Evolutionary conservation across 352 stramenopile genomes (phyloP), one percentile per base, ranked within the genome.

Genomic region (Phytophthora agathidicida): DNA sequence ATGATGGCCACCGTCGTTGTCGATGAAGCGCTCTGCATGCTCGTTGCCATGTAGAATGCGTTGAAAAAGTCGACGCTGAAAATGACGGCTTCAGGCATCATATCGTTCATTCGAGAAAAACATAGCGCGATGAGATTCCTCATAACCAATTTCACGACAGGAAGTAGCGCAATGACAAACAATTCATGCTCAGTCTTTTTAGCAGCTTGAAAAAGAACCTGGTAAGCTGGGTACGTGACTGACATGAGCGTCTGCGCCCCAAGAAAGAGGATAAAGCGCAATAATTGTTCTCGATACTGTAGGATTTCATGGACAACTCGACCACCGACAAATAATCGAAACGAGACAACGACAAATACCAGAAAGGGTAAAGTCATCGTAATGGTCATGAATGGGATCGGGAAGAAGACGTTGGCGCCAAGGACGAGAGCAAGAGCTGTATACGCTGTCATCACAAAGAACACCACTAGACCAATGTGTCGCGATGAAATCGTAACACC

Each of bases 41-140:
- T 53, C 1, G 53, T 55, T 4, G 60, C 55, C n/a, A 73, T 20
- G 44, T 62, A 70, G 5, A 70, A 20, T 0, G 53, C 48, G 24
- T 70, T 70, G 17, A 60, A 60, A 19, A 55, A 61, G 23, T 61
- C 56, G 6, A 67, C 49, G 4, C 22, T 63, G 42, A 67, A 67
- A 7, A 64, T 67, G n/a, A 62, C 63, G 7, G 46, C 27, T 10
- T 57, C 37, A 1, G 63, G 63, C 26, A 68, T 53, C 16, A 59
- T 17, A 22, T 68, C 63, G 6, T 68, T 28, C 20, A 57, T 41
- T n/a, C 52, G 24, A 11, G 17, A 13, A 20, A 48, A 51, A 31
- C 36, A 50, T 2, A 43, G 31, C 1, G 62, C 23, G 7, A 63
- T 36, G 32, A 59, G 22, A 13, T 63, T 61, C 11, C 54, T 59